These are phyloP conservation scores for Coemansia umbellata DNA, from an alignment of 192 early-diverging fungal genomes.

Conservation along the genomic window DNA sequence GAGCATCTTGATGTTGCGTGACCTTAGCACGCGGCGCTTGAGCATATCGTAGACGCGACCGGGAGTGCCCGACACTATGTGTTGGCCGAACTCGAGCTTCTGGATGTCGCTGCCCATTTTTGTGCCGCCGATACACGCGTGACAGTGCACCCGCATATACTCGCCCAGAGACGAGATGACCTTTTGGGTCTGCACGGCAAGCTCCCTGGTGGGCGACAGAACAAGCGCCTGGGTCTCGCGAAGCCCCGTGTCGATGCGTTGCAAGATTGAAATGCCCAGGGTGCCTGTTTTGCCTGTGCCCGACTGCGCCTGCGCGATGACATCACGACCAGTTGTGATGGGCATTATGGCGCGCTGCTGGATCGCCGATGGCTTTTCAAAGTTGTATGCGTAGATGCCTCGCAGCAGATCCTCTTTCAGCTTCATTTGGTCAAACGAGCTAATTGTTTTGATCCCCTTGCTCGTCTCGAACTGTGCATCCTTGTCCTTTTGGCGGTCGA, in stretches of 20 bases:
- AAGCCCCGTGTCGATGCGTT: conserved; percentile 81
- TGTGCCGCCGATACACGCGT: conserved; percentile 94
- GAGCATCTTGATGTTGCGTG: conserved; percentile 89
- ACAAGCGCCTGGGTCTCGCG: conserved; percentile 93
- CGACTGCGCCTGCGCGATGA: conserved; percentile 97
- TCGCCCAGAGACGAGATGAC: conserved; percentile 91
- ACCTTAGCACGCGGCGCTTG: conserved; percentile 74
- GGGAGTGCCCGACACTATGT: conserved; percentile 93
- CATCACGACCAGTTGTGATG: conserved; percentile 83
- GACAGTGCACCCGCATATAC: conserved; percentile 96
- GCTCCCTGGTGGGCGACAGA: conserved; percentile 92
- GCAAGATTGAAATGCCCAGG: conserved; percentile 90
- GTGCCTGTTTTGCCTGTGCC: conserved; percentile 99
- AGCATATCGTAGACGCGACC: conserved; percentile 98
- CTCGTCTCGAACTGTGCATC: conserved; percentile 71
- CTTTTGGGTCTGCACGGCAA: conserved; percentile 92
- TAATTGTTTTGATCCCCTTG: conserved; percentile 76
- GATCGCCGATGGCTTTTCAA: conserved; percentile 97
- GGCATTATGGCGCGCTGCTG: conserved; percentile 96
- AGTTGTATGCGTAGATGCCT: conserved; percentile 98
- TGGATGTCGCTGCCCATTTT: conserved; percentile 88
- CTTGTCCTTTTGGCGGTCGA: not conserved
- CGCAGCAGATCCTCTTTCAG: conserved; percentile 95
- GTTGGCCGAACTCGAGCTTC: conserved; percentile 87
- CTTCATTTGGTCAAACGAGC: conserved; percentile 93